Evolutionary conservation across 306 rosid species (phyloP), one percentile per base, ranked within the genome.

Genomic region (Ziziphus jujuba): DNA sequence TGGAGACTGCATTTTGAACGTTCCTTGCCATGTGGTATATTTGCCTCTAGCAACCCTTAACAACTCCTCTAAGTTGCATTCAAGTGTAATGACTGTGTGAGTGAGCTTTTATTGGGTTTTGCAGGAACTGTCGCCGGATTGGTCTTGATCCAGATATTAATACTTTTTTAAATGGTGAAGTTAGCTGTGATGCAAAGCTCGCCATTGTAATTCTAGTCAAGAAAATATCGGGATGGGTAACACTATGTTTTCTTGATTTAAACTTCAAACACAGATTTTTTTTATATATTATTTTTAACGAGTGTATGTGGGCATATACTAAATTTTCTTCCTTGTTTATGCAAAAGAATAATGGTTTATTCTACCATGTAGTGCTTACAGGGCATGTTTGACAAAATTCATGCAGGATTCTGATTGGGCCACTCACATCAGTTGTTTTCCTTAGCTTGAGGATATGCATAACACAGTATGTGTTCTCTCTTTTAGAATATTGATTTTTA

Each of bases 91-190:
- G 31, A 59, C 35, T 53, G 9, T 21, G 56, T 11, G 50, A 14
- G 48, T 28, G 15, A 49, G 20, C 62, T 25, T 51, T 13, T 70
- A 9, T 43, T 59, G 76, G 66, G 59, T 72, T 56, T 76, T 82
- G 79, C 86, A 91, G 97, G 91, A 88, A 81, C 62, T 91, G 34
- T 76, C 89, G 23, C 81, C 83, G 0, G 88, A 83, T 74, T 74
- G 77, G 77, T 81, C 86, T 91, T 33, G 70, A 66, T 73, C 59
- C 82, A 3, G 79, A 80, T 65, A 74, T 91, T 53, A 88, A 53
- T 68, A 47, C 48, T 63, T 35, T 75, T 48, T 63, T 84, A 22
- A 44, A 71, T 33, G 81, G 81, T 55, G 68, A 75, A 69, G 88
- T 84, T 54, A 85, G 89, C 50, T 67, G 72, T 62, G 69, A 82